Base-by-base conservation (phyloP, 257 asterid genomes). In the Primulina eburnea region DNA sequence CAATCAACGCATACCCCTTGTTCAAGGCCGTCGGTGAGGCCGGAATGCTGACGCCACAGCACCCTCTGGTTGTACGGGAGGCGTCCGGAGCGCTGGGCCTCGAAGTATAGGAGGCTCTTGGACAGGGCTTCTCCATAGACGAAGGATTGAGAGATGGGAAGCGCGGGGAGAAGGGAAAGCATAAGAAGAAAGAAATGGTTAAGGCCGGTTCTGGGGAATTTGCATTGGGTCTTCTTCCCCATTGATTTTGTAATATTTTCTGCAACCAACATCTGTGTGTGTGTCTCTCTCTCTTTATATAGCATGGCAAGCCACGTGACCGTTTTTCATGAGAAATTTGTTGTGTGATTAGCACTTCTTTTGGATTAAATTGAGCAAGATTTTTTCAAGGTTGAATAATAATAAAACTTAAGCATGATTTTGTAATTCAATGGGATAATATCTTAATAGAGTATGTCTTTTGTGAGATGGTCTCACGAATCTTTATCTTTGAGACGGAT, bases 1-100 rank as follows among this genome's bases (percentile, higher is more conserved):
- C 5, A 4, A 11, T 43, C 4, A 0, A 43, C 11, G 11, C 79
- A 1, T 12, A 93, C 97, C 86, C 97, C 96, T 83, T 94, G 96
- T 62, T 89, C 89, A 26, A 89, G 87, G 63, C 99, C 99, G 73
- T 94, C 99, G 69, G 85, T 82, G 80, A 91, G 90, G 85, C 90
- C 98, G 53, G 99, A 94, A 75, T 94, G 98, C 73, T 86, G 89
- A 28, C 99, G 90, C 99, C 99, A 94, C 34, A 67, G 59, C 10
- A 86, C 88, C 2, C 99, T 64, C 78, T 94, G 97, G 78, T 83
- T 78, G 80, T 86, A 80, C 2, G 99, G 99, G 17, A 94, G 86
- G 65, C 83, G 89, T 61, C 99, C 99, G 75, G 98, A 94, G 66
- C 98, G 96, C 68, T 89, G 97, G 7, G 97, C 93, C 81, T 94